These are phyloP conservation scores for Trametes coccinea DNA, from an alignment of 768 basidiomycete genomes.

Conservation along the genomic window DNA sequence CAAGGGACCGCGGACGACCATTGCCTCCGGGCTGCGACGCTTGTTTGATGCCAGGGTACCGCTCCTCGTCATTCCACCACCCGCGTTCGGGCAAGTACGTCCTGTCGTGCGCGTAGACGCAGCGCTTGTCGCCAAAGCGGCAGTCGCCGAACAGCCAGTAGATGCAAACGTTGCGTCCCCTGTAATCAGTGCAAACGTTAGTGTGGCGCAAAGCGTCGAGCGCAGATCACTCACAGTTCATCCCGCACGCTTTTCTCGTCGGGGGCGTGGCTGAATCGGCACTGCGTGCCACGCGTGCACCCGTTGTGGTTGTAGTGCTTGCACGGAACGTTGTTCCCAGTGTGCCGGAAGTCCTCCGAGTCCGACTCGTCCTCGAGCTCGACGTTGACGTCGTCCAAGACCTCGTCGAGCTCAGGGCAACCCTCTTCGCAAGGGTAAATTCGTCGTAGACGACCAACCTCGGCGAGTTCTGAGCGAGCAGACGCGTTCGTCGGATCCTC, in stretches of 20 bases:
- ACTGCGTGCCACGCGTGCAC: slow-evolving; percentile 43
- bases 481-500: slow-evolving; percentile 32
- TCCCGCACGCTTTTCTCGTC: slow-evolving; percentile 57
- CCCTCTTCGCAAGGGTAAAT: slow-evolving; percentile 3
- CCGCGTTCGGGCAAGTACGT: slow-evolving; percentile 43
- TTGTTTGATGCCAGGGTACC: neutral
- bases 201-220: neutral
- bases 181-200: slow-evolving; percentile 23
- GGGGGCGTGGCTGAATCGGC: slow-evolving; percentile 53
- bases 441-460: neutral
- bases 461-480: slow-evolving; percentile 23
- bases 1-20: neutral
- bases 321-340: slow-evolving; percentile 54
- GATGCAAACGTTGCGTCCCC: slow-evolving; percentile 54
- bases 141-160: slow-evolving; percentile 43
- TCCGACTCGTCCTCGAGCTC: slow-evolving; percentile 49
- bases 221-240: slow-evolving; percentile 43
- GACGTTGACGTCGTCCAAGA: slow-evolving; percentile 30
- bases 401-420: slow-evolving; percentile 18
- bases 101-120: slow-evolving; percentile 51
- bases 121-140: slow-evolving; percentile 39
- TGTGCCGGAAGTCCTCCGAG: slow-evolving; percentile 54
- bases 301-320: slow-evolving; percentile 58
- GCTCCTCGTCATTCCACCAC: slow-evolving; percentile 42
- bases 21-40: neutral